Conservation (phyloP, 257 asterid genomes). For the Solanum medicagineum region DNA sequence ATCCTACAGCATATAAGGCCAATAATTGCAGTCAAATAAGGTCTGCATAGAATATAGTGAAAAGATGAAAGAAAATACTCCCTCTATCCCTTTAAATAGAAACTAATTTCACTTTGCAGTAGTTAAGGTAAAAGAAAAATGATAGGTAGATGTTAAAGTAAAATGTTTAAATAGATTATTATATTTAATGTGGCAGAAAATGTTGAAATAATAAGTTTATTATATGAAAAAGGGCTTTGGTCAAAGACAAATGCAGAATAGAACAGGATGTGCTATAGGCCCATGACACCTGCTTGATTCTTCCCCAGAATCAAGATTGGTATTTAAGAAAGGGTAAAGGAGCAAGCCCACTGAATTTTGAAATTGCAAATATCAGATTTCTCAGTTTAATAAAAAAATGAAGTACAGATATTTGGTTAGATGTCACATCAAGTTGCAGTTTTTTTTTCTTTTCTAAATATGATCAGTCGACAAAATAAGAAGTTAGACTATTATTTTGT, state of each 20-base stretch:
- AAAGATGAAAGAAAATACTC: not conserved
- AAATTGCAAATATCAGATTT: not conserved
- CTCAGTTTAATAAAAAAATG: not conserved
- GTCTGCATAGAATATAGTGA: not conserved
- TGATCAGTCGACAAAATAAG: not conserved
- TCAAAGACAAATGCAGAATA: not conserved
- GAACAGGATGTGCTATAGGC: not conserved
- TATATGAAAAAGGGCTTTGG: not conserved
- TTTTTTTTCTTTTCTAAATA: not conserved
- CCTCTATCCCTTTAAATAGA: not conserved
- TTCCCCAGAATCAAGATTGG: not conserved
- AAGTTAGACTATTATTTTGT: not conserved
- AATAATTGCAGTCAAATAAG: not conserved
- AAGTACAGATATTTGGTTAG: not conserved
- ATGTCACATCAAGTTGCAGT: not conserved
- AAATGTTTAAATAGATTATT: not conserved
- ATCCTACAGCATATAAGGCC: not conserved
- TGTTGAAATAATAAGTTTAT: not conserved
- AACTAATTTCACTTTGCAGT: not conserved
- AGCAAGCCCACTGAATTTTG: not conserved
- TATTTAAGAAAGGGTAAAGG: not conserved
- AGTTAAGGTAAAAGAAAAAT: not conserved
- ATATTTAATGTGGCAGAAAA: not conserved
- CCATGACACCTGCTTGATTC: not conserved
- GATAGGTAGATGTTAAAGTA: not conserved